phyloP scores from a whole-genome alignment of 139 green algal genomes.

The Raphidocelis subcapitata region DNA sequence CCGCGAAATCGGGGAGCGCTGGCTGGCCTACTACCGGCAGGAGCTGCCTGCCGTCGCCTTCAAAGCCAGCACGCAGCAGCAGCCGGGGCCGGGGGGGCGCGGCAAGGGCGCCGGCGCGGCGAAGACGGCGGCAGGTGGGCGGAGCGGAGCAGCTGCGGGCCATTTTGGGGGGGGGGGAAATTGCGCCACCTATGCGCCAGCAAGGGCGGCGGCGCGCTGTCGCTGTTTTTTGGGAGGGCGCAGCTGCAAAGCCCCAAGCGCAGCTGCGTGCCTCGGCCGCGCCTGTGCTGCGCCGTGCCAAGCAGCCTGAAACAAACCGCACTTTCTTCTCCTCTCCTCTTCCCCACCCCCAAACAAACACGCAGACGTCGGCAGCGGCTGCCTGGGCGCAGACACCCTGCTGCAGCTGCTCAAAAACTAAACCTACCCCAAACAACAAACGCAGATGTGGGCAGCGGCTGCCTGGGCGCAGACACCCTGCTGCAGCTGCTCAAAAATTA shows the following conservation, averaged over 20 bases:
- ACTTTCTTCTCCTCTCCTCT: no score
- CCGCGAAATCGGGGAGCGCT: constrained; percentile 80
- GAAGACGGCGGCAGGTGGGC: neutral
- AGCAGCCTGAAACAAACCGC: no score
- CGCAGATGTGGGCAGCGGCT: constrained; percentile 21
- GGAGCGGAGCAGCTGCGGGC: no score
- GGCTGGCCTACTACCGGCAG: constrained; percentile 93
- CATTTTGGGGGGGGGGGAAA: no score
- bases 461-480: constrained; percentile 90
- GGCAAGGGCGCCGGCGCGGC: neutral
- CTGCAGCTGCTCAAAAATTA: constrained; percentile 99
- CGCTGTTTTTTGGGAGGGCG: no score
- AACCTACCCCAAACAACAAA: neutral
- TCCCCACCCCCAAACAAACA: no score
- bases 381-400: constrained; percentile 90
- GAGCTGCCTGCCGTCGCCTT: constrained; percentile 96
- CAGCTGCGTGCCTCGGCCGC: no score
- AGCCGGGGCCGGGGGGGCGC: constrained; percentile 25
- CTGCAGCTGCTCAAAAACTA: constrained; percentile 99
- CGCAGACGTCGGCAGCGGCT: constrained; percentile 21
- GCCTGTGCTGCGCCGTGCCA: no score
- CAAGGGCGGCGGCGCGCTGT: no score
- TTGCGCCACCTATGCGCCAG: no score
- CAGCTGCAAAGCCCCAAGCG: no score
- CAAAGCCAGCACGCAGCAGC: constrained; percentile 93